Base-by-base conservation (phyloP, 139 green algal genomes). In the Chlorella ohadii region DNA sequence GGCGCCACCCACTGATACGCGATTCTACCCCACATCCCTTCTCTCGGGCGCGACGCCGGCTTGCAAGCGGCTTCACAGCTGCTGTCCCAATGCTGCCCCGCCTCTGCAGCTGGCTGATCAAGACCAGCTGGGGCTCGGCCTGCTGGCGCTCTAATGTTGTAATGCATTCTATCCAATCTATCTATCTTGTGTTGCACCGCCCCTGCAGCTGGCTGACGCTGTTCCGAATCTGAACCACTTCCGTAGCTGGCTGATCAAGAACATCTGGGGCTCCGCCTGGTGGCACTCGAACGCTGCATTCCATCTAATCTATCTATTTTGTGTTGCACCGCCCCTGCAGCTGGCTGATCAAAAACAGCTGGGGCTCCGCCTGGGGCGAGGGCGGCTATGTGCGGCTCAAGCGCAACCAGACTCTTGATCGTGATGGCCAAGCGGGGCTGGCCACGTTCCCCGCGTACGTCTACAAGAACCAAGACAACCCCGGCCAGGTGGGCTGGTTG, bases 341-440 rank as follows among this genome's bases (percentile, higher is more conserved):
- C 82, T 90, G 86, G 87, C 57, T 88, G 33, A 41, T 89, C n/a
- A 91, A 89, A 56, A 91, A 91, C 77, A 74, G 44, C n/a, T 91
- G 87, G 87, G 82, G 82, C 19, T 44, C 23, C 1, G 16, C 57
- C 51, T 91, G 82, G 77, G 87, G 87, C 41, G 87, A 91, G 68
- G 38, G 33, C 56, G 87, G 87, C 44, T 90, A 79, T 67, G 57
- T 88, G 38, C 44, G 67, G 2, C 65, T 87, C 17, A 71, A 63
- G 11, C 65, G 65, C 34, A 47, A 64, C 65, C n/a, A 79, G 31
- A 64, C 28, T 3, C 6, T 59, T 2, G 15, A 81, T 7, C 59
- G 68, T n/a, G 41, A 74, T 28, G 84, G 74, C 0, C 67, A 78
- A 23, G 77, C 55, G 31, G 84, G 84, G 51, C 77, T 88, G 47